Evolutionary conservation across 495 filamentous ascomycete genomes (phyloP).

Genomic region (Podospora fimiseda): DNA sequence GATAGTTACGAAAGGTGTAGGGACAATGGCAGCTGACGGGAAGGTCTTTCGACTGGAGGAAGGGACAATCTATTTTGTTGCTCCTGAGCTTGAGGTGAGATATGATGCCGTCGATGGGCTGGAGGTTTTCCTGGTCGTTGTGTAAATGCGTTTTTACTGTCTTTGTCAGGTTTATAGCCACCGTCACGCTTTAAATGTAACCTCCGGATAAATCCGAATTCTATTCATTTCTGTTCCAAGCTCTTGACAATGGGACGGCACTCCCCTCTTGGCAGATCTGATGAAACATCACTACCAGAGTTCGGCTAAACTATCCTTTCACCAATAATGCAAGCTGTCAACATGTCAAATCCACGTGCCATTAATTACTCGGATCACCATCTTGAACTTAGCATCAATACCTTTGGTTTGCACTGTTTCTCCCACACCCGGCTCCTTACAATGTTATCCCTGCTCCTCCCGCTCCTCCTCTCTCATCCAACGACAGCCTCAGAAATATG

Average conservation of each 20-base stretch:
- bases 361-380: too few relatives aligned
- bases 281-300: not conserved
- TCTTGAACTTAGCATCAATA: too few relatives aligned
- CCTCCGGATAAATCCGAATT: not conserved
- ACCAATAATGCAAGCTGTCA: slow-evolving; percentile 5
- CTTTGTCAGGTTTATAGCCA: too few relatives aligned
- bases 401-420: too few relatives aligned
- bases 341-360: not conserved
- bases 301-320: not conserved
- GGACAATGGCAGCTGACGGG: slow-evolving; percentile 50
- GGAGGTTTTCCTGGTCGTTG: slow-evolving; percentile 46
- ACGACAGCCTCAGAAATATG: not conserved
- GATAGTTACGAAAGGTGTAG: slow-evolving; percentile 57
- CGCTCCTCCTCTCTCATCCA: too few relatives aligned
- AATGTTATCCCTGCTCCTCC: too few relatives aligned
- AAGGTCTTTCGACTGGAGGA: slow-evolving; percentile 50
- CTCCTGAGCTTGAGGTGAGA: slow-evolving; percentile 48
- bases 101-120: slow-evolving; percentile 45
- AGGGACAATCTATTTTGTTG: slow-evolving; percentile 66
- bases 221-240: too few relatives aligned
- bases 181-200: not conserved
- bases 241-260: too few relatives aligned
- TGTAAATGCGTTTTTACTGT: not conserved
- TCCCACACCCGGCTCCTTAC: too few relatives aligned
- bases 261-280: not conserved